phyloP scores from a whole-genome alignment of 176 grass and related monocot species.

The Hyparrhenia diplandra region DNA sequence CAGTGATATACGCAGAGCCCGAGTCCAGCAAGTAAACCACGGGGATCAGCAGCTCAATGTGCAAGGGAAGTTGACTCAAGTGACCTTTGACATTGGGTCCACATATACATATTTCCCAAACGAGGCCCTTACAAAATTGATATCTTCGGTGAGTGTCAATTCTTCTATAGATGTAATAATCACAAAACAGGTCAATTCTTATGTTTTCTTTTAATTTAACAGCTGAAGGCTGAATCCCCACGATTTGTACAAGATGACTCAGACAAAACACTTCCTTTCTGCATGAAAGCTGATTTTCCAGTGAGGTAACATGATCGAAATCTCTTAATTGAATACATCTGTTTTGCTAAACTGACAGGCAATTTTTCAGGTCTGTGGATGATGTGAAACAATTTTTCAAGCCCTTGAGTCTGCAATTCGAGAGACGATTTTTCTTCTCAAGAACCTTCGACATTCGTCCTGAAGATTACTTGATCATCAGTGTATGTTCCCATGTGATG shows the following conservation, averaged over 20 bases:
- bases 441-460: constrained; percentile 62
- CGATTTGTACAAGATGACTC: constrained; percentile 68
- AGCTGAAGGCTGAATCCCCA: constrained; percentile 47
- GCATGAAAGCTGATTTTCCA: constrained; percentile 71
- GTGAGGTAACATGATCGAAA: constrained; percentile 56
- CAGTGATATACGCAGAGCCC: constrained; percentile 55
- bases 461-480: constrained; percentile 76
- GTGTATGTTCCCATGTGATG: constrained; percentile 39
- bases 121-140: constrained; percentile 47
- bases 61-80: constrained; percentile 41
- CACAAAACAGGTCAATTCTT: not conserved
- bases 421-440: constrained; percentile 60
- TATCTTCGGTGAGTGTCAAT: constrained; percentile 53
- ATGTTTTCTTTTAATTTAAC: constrained; percentile 22
- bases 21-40: constrained; percentile 52
- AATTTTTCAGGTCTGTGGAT: constrained; percentile 59
- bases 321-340: not conserved
- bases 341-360: not conserved
- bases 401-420: constrained; percentile 66
- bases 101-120: constrained; percentile 77
- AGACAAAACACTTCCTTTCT: constrained; percentile 74
- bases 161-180: not conserved
- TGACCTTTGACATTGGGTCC: constrained; percentile 79
- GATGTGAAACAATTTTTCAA: constrained; percentile 78
- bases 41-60: constrained; percentile 47